A percentile compares a stretch with the other conserved stretches of the same genome.
Conservation (phyloP, 2,329 filamentous ascomycete genomes). For the Fusarium sp. region DNA sequence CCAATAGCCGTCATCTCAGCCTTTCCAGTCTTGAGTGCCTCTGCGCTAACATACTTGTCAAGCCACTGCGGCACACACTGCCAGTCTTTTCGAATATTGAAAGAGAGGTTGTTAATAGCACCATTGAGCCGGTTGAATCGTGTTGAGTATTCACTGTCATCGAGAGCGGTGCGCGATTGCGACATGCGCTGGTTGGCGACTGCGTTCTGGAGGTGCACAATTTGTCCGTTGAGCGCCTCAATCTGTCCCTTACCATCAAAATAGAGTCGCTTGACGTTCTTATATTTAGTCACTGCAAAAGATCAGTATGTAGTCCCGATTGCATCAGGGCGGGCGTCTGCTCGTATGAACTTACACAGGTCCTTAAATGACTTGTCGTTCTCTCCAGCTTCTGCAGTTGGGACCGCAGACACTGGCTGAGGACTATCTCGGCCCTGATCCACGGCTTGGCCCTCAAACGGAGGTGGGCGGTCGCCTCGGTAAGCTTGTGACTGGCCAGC, state of each 20-base stretch:
- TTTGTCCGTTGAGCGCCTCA: constrained; percentile 86
- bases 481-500: constrained; percentile 54
- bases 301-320: constrained; percentile 20
- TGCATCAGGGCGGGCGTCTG: background rate
- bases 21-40: constrained; percentile 87
- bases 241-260: constrained; percentile 96
- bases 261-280: constrained; percentile 97
- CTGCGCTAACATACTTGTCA: constrained; percentile 81
- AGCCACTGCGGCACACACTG: constrained; percentile 84
- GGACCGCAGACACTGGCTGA: constrained; percentile 59
- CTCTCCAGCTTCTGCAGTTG: constrained; percentile 57
- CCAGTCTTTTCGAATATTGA: constrained; percentile 98
- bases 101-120: constrained; percentile 93
- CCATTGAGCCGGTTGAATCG: constrained; percentile 93
- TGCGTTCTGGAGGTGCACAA: constrained; percentile 97
- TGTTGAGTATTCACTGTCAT: constrained; percentile 93
- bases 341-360: constrained; percentile 60
- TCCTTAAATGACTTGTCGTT: constrained; percentile 70
- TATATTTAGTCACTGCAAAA: constrained; percentile 87
- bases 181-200: constrained; percentile 95
- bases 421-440: constrained; percentile 69
- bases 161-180: constrained; percentile 91
- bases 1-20: constrained; percentile 99
- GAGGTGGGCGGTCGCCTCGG: constrained; percentile 56
- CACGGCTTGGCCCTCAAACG: constrained; percentile 60